phyloP scores from a whole-genome alignment of 768 basidiomycete species.

The Naganishia antarctica region DNA sequence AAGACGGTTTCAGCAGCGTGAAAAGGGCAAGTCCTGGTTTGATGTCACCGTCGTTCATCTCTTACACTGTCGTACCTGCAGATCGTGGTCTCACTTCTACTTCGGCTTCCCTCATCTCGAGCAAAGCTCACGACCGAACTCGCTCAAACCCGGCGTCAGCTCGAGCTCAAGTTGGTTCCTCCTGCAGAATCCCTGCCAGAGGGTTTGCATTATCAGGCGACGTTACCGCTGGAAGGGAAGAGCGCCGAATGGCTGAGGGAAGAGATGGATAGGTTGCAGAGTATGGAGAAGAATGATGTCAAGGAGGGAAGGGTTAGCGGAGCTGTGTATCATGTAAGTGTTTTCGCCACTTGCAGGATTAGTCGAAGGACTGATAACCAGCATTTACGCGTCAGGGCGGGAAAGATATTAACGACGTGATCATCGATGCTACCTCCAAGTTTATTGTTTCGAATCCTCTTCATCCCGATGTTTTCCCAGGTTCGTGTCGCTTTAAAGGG shows the following conservation, averaged over 20 bases:
- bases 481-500: slow-evolving; percentile 24
- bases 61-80: neutral
- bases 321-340: slow-evolving; percentile 47
- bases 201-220: slow-evolving; percentile 32
- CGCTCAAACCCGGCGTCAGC: slow-evolving; percentile 31
- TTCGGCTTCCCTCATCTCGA: slow-evolving; percentile 41
- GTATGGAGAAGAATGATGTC: slow-evolving; percentile 43
- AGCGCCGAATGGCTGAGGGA: slow-evolving; percentile 40
- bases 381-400: too few species aligned
- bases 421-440: slow-evolving; percentile 71
- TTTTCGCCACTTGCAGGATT: neutral
- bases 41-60: neutral
- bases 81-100: slow-evolving; percentile 35
- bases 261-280: slow-evolving; percentile 41
- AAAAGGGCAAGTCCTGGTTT: slow-evolving; percentile 7
- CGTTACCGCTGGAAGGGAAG: slow-evolving; percentile 39
- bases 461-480: slow-evolving; percentile 87
- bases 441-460: slow-evolving; percentile 85
- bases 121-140: slow-evolving; percentile 39
- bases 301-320: slow-evolving; percentile 43
- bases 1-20: neutral
- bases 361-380: too few species aligned
- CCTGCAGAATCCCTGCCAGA: slow-evolving; percentile 30
- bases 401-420: slow-evolving; percentile 69
- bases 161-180: slow-evolving; percentile 40